These are phyloP conservation scores for Carallia pectinifolia DNA, from an alignment of 345 rosid species.

Conservation along the genomic window DNA sequence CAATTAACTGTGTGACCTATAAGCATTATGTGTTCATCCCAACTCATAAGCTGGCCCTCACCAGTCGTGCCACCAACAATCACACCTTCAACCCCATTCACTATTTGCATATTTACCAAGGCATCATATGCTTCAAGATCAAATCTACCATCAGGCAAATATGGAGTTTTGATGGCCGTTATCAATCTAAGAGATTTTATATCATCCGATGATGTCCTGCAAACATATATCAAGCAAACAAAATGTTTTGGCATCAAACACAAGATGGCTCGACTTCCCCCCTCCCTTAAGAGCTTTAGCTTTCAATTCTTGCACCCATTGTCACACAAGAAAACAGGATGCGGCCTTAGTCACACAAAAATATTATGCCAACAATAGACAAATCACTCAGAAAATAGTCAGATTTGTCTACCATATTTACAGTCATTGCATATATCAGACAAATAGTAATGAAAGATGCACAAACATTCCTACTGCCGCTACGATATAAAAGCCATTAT, in stretches of 20 bases:
- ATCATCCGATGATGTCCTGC: conserved; percentile 74
- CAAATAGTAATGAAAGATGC: too few species aligned
- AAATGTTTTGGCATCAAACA: not conserved
- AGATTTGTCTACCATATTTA: too few species aligned
- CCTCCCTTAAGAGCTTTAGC: too few species aligned
- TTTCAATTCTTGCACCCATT: too few species aligned
- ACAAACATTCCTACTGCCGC: too few species aligned
- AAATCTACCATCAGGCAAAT: conserved; percentile 86
- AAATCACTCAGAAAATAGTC: too few species aligned
- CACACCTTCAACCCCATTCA: conserved; percentile 68
- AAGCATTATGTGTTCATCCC: conserved; percentile 97
- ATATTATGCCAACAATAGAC: too few species aligned
- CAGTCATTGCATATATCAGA: too few species aligned
- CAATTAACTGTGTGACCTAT: conserved; percentile 84
- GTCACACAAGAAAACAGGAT: too few species aligned
- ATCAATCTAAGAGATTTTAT: conserved; percentile 68
- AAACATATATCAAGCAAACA: not conserved
- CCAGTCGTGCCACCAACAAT: conserved; percentile 95
- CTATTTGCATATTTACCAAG: conserved; percentile 68
- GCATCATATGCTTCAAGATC: conserved; percentile 85
- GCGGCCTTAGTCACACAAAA: too few species aligned
- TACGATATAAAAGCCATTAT: too few species aligned
- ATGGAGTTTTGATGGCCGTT: conserved; percentile 89
- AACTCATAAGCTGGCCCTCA: conserved; percentile 93
- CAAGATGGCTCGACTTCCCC: not conserved